phyloP scores from a whole-genome alignment of 2,329 filamentous ascomycete genomes.

The Chrysoporthe austroafricana region DNA sequence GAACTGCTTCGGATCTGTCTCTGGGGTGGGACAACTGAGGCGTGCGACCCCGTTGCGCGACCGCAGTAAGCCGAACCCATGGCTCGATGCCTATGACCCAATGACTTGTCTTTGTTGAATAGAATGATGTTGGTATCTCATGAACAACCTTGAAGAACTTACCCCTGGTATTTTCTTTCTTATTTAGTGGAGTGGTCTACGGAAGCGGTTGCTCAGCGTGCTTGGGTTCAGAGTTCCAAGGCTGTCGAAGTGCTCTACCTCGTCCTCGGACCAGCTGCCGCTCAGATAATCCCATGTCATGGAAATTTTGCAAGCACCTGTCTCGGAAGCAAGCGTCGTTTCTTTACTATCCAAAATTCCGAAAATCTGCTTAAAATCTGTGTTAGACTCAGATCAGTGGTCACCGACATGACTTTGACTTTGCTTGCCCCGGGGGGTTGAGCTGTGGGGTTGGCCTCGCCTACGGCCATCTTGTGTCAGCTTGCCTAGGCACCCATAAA shows the following conservation, averaged over 20 bases:
- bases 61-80: not conserved
- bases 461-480: slow-evolving; percentile 4
- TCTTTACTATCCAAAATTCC: not conserved
- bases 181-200: not conserved
- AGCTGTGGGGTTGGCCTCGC: not conserved
- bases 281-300: not conserved
- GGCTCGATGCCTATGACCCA: not conserved
- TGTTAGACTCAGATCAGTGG: not conserved
- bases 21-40: not conserved
- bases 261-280: not conserved
- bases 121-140: not conserved
- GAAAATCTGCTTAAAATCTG: not conserved
- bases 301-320: not conserved
- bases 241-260: not conserved
- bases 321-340: not conserved
- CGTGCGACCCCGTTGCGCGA: slow-evolving; percentile 2
- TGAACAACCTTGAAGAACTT: not conserved
- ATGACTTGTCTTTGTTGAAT: not conserved
- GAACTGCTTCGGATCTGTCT: not conserved
- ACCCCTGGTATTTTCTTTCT: not conserved
- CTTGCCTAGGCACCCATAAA: not conserved
- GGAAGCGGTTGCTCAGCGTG: not conserved
- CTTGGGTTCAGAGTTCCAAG: not conserved
- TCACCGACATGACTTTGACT: not conserved
- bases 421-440: not conserved